phyloP scores from a whole-genome alignment of 345 rosid genomes.

The Rhodamnia rubescens region DNA sequence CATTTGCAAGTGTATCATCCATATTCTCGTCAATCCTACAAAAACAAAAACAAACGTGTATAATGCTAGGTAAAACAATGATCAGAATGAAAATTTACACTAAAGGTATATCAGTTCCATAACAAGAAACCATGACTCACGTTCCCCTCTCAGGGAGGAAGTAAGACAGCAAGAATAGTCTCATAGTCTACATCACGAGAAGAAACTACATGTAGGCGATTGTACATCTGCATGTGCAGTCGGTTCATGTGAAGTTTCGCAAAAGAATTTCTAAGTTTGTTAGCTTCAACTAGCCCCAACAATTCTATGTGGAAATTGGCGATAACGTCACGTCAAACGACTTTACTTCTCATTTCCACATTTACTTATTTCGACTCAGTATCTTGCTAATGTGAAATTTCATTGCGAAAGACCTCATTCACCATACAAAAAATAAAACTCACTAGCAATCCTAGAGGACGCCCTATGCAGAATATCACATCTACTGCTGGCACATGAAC shows the following conservation, averaged over 20 bases:
- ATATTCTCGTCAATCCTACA: slow-evolving; percentile 40
- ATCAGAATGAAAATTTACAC: background rate
- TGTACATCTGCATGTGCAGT: background rate
- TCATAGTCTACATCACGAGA: background rate
- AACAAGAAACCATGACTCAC: background rate
- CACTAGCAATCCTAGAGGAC: background rate
- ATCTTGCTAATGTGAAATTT: background rate
- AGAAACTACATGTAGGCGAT: background rate
- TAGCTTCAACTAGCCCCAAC: background rate
- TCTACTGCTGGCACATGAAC: background rate
- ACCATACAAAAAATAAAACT: background rate
- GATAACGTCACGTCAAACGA: background rate
- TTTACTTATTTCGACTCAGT: background rate
- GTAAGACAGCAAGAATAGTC: background rate
- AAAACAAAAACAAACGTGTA: background rate
- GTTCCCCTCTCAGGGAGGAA: background rate
- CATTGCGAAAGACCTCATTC: background rate
- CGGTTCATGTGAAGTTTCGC: background rate
- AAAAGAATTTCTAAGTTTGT: background rate
- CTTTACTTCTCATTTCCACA: background rate
- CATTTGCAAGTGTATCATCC: slow-evolving; percentile 29
- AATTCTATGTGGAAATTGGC: background rate
- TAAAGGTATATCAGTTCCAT: background rate
- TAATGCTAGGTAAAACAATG: background rate
- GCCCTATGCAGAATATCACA: background rate